These are phyloP conservation scores for Acrodontium crateriforme DNA, from an alignment of 2,329 filamentous ascomycete genomes.

Conservation along the genomic window DNA sequence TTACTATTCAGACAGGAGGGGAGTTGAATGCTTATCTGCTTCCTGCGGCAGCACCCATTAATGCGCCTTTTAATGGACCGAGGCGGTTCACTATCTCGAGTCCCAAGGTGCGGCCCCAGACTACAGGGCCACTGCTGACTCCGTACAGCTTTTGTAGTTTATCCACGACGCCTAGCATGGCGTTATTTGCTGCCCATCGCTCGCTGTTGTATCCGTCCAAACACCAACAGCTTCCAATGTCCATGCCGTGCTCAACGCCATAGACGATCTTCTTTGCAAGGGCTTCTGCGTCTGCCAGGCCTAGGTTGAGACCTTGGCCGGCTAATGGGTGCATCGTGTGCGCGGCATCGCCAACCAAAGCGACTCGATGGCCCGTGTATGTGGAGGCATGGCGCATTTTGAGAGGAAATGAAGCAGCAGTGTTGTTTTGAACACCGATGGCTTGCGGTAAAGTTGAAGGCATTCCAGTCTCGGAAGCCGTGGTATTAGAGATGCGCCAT, in stretches of 20 bases:
- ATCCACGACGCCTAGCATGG: slow-evolving; percentile 67
- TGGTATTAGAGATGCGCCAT: slow-evolving; percentile 70
- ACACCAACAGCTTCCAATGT: slow-evolving; percentile 65
- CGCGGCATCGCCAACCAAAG: slow-evolving; percentile 84
- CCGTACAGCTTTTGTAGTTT: slow-evolving; percentile 88
- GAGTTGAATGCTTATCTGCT: too few relatives aligned
- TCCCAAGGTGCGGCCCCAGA: slow-evolving; percentile 65
- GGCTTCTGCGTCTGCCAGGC: slow-evolving; percentile 74
- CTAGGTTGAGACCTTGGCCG: slow-evolving; percentile 88
- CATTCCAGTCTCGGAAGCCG: slow-evolving; percentile 26
- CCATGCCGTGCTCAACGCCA: slow-evolving; percentile 70
- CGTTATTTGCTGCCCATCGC: slow-evolving; percentile 67
- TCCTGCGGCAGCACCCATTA: slow-evolving; percentile 59
- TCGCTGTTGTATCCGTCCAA: slow-evolving; percentile 72
- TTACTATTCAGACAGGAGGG: too few relatives aligned
- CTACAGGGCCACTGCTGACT: slow-evolving; percentile 63
- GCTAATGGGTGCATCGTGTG: slow-evolving; percentile 91
- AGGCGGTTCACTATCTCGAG: slow-evolving; percentile 62
- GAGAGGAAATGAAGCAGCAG: slow-evolving; percentile 78
- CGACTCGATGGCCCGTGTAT: slow-evolving; percentile 81
- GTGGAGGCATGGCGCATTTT: slow-evolving; percentile 87
- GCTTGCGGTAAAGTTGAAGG: slow-evolving; percentile 40
- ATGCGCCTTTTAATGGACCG: slow-evolving; percentile 62
- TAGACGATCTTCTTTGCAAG: slow-evolving; percentile 61
- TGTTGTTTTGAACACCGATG: slow-evolving; percentile 59